phyloP scores from a whole-genome alignment of 1,139 yeast genomes.

The Kluyveromyces sp. region DNA sequence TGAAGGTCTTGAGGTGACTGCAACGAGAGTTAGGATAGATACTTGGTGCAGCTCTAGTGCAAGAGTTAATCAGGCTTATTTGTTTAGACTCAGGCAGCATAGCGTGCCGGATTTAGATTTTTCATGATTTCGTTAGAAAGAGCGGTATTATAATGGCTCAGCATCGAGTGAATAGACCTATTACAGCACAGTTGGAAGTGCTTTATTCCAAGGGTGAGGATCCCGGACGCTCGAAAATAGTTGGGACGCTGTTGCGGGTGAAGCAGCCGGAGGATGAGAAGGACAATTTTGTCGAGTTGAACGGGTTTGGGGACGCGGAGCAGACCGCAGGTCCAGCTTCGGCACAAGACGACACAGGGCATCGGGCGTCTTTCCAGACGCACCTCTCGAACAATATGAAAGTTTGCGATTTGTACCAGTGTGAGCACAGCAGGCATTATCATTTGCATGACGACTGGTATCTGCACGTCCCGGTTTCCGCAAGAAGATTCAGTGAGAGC shows the following conservation, averaged over 20 bases:
- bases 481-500: slow-evolving; percentile 12
- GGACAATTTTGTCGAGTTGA: background rate
- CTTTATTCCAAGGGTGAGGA: slow-evolving; percentile 1
- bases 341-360: no score
- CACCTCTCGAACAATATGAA: slow-evolving; percentile 12
- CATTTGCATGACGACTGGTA: slow-evolving; percentile 7
- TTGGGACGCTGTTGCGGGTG: slow-evolving; percentile 5
- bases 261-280: background rate
- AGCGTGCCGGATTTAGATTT: no score
- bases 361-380: slow-evolving; percentile 1
- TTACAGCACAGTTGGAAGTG: slow-evolving; percentile 7
- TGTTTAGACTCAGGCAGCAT: no score
- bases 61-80: no score
- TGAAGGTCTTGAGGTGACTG: no score
- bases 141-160: background rate
- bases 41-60: no score
- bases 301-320: background rate
- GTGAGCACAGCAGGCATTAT: slow-evolving; percentile 13
- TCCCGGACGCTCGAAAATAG: background rate
- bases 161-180: slow-evolving; percentile 2
- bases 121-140: no score
- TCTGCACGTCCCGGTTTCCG: background rate
- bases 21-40: no score
- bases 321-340: no score
- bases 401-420: slow-evolving; percentile 18